Base-by-base conservation (phyloP, 495 filamentous ascomycete species). In the Bombardia bombarda region DNA sequence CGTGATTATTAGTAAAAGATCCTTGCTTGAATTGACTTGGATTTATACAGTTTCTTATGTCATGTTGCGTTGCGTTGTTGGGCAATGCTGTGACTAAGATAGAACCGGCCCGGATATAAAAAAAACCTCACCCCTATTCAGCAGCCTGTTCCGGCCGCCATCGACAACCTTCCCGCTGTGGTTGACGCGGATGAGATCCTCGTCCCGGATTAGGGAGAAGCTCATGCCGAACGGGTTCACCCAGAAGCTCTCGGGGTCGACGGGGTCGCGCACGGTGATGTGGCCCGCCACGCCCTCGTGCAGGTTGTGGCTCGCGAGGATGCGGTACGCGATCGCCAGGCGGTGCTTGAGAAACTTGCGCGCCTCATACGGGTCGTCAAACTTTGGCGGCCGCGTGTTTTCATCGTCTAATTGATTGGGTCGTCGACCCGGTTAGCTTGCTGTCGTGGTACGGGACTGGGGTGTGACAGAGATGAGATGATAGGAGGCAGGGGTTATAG, bases 341-440 rank as follows among this genome's bases (percentile, higher is more conserved):
- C 79, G 67, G 32, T 77, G 77, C 55, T 85, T 86, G 33, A 82
- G 67, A 47, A 79, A 84, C 30, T 77, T 73, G 7, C 80, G 68
- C 58, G 84, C 79, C 44, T 79, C 54, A 46, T 76, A 65, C 41
- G 76, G 76, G 57, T 82, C 73, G 4, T 70, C 62, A 49, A 83
- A 86, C 31, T 63, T 72, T 2, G 75, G 78, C 38, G 71, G 65
- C 2, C 55, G 19, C 9, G 24, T 18, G 14, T n/a, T 17, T 30
- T 26, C 21, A 23, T 40, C 38, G 4, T 10, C 17, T 38, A 3
- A n/a, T n/a, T n/a, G n/a, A n/a, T n/a, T n/a, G n/a, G n/a, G n/a
- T n/a, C n/a, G n/a, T n/a, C n/a, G n/a, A n/a, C n/a, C n/a, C n/a
- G n/a, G n/a, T n/a, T n/a, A n/a, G n/a, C n/a, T n/a, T n/a, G n/a